Base-by-base conservation (phyloP, 2,329 filamentous ascomycete genomes). In the Chrysosporium queenslandicum region DNA sequence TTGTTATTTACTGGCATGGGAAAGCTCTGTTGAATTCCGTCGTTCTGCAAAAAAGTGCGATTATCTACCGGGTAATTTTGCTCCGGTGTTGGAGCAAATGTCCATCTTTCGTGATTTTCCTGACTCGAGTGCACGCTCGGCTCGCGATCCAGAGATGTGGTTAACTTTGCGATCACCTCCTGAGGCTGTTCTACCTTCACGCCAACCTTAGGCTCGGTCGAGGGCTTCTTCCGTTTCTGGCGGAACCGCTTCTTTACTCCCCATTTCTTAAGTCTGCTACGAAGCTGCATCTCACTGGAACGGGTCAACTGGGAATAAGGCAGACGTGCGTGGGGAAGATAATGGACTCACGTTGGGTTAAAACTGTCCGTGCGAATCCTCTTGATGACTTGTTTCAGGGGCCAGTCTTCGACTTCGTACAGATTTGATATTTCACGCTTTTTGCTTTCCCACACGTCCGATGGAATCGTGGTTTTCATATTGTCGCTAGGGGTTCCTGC, bases 401-500 rank as follows among this genome's bases (percentile, higher is more conserved):
- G 69, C 69, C 69, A 71, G 65, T 71, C 69, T 51, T 71, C 68
- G 25, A 70, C 68, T 60, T 68, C 70, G 51, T 71, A 71, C 39
- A 71, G 56, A 32, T 64, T 65, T 40, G 68, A 63, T 57, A 71
- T 71, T 56, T 70, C 57, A 2, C 63, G 60, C 53, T 66, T 70
- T 57, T 71, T 71, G 60, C 64, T 69, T 60, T 71, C 69, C 69
- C 69, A 71, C 30, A 71, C 65, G 48, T 71, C 68, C 3, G 69
- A 67, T 8, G 69, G 64, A 45, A 71, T 71, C 2, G 68, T 67
- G 40, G 64, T 69, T 59, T 71, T 71, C 69, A 71, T 71, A 1
- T 18, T 57, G 18, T 7, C 29, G 21, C 39, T 27, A 18, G 23
- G 20, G 27, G 23, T 6, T n/a, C 20, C 30, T 45, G 39, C 23